These are phyloP conservation scores for Endocladia muricata DNA, from an alignment of 31 red algal species.

Conservation along the genomic window DNA sequence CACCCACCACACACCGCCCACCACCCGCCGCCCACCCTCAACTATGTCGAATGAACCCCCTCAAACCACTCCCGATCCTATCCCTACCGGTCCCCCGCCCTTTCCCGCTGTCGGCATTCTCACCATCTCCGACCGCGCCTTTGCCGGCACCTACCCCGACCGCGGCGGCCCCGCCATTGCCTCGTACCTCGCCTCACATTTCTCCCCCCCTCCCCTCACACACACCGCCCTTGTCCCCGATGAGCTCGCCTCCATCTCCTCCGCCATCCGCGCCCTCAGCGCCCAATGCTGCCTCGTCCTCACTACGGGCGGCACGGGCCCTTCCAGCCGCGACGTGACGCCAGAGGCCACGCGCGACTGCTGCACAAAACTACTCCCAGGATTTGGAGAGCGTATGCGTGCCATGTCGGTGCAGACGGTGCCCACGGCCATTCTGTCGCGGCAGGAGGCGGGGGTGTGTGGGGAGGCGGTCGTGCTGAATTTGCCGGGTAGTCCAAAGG, in stretches of 20 bases:
- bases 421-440: slow-evolving; percentile 58
- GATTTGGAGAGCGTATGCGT: slow-evolving; percentile 76
- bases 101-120: slow-evolving; percentile 61
- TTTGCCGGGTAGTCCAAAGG: slow-evolving; percentile 71
- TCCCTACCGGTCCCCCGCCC: too few species aligned
- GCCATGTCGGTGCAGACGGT: slow-evolving; percentile 42
- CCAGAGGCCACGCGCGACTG: slow-evolving; percentile 77
- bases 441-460: slow-evolving; percentile 60
- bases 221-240: slow-evolving; percentile 57
- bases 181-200: slow-evolving; percentile 35
- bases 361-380: slow-evolving; percentile 58
- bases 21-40: too few species aligned
- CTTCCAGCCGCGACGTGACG: slow-evolving; percentile 71
- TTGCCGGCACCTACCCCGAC: slow-evolving; percentile 63
- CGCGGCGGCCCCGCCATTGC: slow-evolving; percentile 56
- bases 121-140: slow-evolving; percentile 70
- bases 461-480: slow-evolving; percentile 59
- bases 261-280: slow-evolving; percentile 34
- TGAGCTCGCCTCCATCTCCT: slow-evolving; percentile 36
- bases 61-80: too few species aligned
- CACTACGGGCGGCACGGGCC: slow-evolving; percentile 82
- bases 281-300: slow-evolving; percentile 52
- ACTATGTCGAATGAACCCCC: too few species aligned
- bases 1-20: too few species aligned
- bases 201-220: slow-evolving; percentile 29